phyloP scores from a whole-genome alignment of 345 rosid species.

The Corchorus olitorius region DNA sequence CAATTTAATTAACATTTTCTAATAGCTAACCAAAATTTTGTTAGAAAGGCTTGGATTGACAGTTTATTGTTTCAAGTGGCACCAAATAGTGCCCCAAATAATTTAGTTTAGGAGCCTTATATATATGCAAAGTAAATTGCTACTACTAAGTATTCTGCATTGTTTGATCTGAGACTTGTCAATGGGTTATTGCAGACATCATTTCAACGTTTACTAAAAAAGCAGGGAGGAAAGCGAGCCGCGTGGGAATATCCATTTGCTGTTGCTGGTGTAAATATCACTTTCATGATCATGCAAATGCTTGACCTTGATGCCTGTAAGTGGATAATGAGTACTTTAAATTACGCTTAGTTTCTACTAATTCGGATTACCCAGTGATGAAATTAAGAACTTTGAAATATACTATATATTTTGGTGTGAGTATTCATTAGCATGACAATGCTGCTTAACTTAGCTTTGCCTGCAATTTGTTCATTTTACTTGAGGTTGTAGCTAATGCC shows the following conservation, averaged over 20 bases:
- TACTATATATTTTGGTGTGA: background rate
- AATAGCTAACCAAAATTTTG: background rate
- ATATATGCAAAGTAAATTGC: background rate
- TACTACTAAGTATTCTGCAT: background rate
- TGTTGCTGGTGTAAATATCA: conserved; percentile 92
- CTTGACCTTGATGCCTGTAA: conserved; percentile 88
- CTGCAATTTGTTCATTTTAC: background rate
- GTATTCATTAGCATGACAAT: background rate
- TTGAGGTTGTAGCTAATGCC: conserved; percentile 13
- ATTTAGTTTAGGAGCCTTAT: background rate
- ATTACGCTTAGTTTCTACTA: too few relatives aligned
- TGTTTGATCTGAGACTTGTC: background rate
- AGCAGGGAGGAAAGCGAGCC: conserved; percentile 81
- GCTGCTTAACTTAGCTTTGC: background rate
- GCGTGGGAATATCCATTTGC: conserved; percentile 98
- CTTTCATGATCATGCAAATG: conserved; percentile 98
- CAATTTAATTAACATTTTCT: background rate
- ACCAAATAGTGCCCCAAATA: background rate
- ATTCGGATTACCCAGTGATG: too few relatives aligned
- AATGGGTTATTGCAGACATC: conserved; percentile 51
- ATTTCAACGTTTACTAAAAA: conserved; percentile 62
- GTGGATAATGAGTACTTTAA: conserved; percentile 25
- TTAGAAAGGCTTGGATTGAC: background rate
- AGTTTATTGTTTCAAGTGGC: background rate
- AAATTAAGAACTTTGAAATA: background rate